Conservation (phyloP, 495 filamentous ascomycete species). For the Aspergillus ostianus region DNA sequence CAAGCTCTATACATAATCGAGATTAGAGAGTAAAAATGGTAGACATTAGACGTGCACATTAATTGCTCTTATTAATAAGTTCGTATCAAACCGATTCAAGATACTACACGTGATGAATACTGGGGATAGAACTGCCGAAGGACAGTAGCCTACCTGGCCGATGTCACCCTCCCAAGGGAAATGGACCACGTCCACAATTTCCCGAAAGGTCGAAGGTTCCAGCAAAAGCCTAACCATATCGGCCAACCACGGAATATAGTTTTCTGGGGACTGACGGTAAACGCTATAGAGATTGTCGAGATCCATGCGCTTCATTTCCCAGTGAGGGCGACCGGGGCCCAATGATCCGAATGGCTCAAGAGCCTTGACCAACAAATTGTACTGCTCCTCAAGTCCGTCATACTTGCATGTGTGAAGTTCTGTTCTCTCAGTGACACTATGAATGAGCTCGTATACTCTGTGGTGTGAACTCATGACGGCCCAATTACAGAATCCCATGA, state of each 20-base stretch:
- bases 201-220: constrained; percentile 18
- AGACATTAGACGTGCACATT: too few species aligned
- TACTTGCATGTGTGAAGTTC: constrained; percentile 10
- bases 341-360: constrained; percentile 22
- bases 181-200: constrained; percentile 27
- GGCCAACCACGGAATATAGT: constrained; percentile 26
- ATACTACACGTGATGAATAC: too few species aligned
- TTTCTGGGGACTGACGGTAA: constrained; percentile 8
- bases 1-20: too few species aligned
- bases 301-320: constrained; percentile 15
- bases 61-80: too few species aligned
- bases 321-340: constrained; percentile 7
- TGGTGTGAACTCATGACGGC: constrained; percentile 24
- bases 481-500: constrained; percentile 28
- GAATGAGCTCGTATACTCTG: constrained; percentile 21
- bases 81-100: too few species aligned
- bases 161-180: too few species aligned
- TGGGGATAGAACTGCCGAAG: too few species aligned
- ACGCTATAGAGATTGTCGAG: constrained; percentile 19
- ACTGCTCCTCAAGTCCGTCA: constrained; percentile 6
- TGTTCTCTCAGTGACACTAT: constrained; percentile 2
- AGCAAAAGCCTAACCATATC: constrained; percentile 24
- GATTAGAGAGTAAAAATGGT: too few species aligned
- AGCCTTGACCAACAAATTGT: constrained; percentile 15
- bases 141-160: too few species aligned